Evolutionary conservation across 441 rosid genomes (phyloP).

Genomic region (Adansonia gregorii): DNA sequence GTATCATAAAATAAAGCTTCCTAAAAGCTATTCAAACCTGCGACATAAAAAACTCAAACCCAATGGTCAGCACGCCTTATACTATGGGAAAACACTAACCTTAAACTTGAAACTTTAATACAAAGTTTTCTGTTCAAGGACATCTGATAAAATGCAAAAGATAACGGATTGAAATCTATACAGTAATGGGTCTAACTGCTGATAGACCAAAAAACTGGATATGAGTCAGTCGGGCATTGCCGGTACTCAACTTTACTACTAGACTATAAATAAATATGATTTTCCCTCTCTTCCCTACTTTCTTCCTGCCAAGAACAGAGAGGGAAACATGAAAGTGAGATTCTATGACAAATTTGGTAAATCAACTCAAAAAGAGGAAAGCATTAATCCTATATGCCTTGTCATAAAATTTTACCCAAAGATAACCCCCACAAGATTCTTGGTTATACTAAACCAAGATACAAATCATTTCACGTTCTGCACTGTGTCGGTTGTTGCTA

Average conservation of each 20-base stretch:
- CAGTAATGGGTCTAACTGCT: not conserved
- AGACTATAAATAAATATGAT: not conserved
- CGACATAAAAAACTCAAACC: too few relatives aligned
- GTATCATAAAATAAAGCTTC: not conserved
- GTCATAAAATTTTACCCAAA: not conserved
- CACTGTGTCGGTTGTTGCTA: not conserved
- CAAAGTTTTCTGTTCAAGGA: not conserved
- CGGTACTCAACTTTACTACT: not conserved
- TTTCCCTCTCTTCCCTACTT: not conserved
- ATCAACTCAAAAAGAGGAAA: not conserved
- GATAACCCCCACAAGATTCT: not conserved
- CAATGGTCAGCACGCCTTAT: not conserved
- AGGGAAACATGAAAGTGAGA: not conserved
- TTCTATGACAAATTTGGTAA: not conserved
- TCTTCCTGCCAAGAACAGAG: not conserved
- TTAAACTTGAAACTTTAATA: not conserved
- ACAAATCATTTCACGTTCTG: not conserved
- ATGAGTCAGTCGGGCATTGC: not conserved
- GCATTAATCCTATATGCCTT: not conserved
- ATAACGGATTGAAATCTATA: not conserved
- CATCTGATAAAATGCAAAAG: not conserved
- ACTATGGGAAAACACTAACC: not conserved
- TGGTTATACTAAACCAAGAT: not conserved
- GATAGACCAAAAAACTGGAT: not conserved
- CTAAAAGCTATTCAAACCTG: not conserved